Evolutionary conservation across 495 filamentous ascomycete species (phyloP).

Genomic region (Penicillium longicatenatum): DNA sequence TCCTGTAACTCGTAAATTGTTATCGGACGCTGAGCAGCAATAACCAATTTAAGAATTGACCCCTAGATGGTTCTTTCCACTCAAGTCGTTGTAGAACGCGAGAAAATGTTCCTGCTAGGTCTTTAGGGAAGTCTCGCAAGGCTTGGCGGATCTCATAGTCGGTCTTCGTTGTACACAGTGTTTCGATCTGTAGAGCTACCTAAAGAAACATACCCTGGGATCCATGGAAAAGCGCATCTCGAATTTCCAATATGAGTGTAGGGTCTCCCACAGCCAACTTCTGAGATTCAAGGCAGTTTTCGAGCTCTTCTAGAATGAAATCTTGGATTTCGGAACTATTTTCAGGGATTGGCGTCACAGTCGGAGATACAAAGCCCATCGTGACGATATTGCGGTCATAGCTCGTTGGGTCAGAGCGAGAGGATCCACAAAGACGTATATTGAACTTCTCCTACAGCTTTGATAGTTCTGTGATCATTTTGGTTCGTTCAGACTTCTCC

Average conservation of each 20-base stretch:
- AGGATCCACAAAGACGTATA: conserved; percentile 35
- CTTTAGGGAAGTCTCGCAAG: conserved; percentile 38
- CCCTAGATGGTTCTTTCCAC: conserved; percentile 8
- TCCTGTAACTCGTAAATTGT: conserved; percentile 45
- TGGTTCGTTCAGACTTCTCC: background rate
- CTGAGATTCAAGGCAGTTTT: conserved; percentile 28
- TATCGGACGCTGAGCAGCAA: conserved; percentile 35
- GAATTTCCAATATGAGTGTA: conserved; percentile 30
- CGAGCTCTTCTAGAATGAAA: conserved; percentile 40
- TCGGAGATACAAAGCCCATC: background rate
- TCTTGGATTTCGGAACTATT: conserved; percentile 41
- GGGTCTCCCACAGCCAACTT: conserved; percentile 38
- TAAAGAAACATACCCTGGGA: conserved; percentile 47
- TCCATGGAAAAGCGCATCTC: conserved; percentile 14
- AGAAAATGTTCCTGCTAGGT: conserved; percentile 32
- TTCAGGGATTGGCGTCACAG: conserved; percentile 28
- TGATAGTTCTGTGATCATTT: background rate
- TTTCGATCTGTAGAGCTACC: conserved; percentile 47
- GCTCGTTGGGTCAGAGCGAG: conserved; percentile 23
- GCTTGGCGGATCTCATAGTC: conserved; percentile 43
- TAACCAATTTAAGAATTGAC: conserved; percentile 12
- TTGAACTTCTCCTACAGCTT: conserved; percentile 5
- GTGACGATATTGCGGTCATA: background rate
- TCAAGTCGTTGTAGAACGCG: conserved; percentile 40
- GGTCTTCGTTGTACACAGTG: conserved; percentile 38